A percentile compares a stretch with the other conserved stretches of the same genome.
These are phyloP conservation scores for Nemania sp. DNA, from an alignment of 2,329 filamentous ascomycete genomes.

Conservation along the genomic window DNA sequence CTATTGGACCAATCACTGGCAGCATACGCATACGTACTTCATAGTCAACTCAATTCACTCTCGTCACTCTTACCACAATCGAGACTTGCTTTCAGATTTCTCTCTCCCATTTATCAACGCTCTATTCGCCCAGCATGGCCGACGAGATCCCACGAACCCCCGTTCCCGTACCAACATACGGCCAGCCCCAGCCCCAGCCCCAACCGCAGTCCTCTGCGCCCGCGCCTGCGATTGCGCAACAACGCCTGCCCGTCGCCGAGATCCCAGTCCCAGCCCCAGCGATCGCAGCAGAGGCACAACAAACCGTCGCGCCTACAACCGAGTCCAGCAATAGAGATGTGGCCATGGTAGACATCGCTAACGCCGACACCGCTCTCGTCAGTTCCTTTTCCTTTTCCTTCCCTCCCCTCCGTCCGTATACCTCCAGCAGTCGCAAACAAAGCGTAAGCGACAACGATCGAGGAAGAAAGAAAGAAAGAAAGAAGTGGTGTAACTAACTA, in stretches of 20 bases:
- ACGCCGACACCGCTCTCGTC: conserved; percentile 47
- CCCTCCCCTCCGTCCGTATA: too few species aligned
- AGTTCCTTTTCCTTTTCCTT: too few species aligned
- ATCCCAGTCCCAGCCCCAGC: conserved; percentile 5
- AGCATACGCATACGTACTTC: too few species aligned
- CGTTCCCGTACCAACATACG: conserved; percentile 34
- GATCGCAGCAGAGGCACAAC: conserved; percentile 18
- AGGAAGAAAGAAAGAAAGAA: too few species aligned
- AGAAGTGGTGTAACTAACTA: background rate
- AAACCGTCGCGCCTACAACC: conserved; percentile 22
- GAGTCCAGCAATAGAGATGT: conserved; percentile 41
- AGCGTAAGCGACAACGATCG: too few species aligned
- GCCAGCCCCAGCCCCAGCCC: conserved; percentile 31
- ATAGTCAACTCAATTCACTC: too few species aligned
- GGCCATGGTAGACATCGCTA: conserved; percentile 48
- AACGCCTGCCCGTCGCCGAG: conserved; percentile 6
- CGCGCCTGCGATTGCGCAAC: conserved; percentile 6
- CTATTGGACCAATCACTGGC: too few species aligned
- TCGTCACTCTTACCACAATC: too few species aligned
- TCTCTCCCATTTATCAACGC: background rate
- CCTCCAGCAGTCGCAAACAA: too few species aligned
- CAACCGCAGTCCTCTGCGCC: conserved; percentile 12
- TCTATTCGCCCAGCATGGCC: conserved; percentile 26
- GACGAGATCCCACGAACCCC: conserved; percentile 35
- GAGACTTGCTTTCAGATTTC: background rate